phyloP scores from a whole-genome alignment of 1,284 basidiomycete species.

The Prillingera fragicola region DNA sequence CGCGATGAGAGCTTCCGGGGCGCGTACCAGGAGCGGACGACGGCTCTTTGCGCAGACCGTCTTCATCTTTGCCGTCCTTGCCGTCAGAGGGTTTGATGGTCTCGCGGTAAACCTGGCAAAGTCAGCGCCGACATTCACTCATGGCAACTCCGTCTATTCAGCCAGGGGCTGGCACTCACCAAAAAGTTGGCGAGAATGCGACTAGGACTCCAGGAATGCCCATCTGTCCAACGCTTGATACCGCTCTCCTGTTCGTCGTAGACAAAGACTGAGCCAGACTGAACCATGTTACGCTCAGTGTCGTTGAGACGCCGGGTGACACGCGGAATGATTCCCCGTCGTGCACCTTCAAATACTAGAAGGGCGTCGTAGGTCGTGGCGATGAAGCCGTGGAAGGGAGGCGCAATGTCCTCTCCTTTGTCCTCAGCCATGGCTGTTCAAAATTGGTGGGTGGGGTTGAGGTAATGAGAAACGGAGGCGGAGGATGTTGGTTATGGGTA shows the following conservation, averaged over 20 bases:
- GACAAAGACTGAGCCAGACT: slow-evolving; percentile 90
- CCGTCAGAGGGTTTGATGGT: slow-evolving; percentile 62
- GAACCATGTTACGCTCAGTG: slow-evolving; percentile 85
- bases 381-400: slow-evolving; percentile 87
- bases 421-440: slow-evolving; percentile 13
- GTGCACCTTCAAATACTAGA: slow-evolving; percentile 89
- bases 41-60: slow-evolving; percentile 11
- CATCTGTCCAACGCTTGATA: slow-evolving; percentile 98
- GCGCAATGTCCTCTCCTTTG: slow-evolving; percentile 39
- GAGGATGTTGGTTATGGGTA: background rate
- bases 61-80: slow-evolving; percentile 12
- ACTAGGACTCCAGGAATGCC: slow-evolving; percentile 73
- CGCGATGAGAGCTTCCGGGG: slow-evolving; percentile 7
- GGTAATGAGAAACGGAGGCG: background rate
- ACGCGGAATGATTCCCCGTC: slow-evolving; percentile 80
- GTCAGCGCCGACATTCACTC: too few relatives aligned
- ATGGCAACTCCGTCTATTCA: too few relatives aligned
- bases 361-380: slow-evolving; percentile 92
- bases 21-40: slow-evolving; percentile 2
- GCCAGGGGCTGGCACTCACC: too few relatives aligned
- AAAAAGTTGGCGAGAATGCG: slow-evolving; percentile 83
- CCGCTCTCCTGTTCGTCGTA: slow-evolving; percentile 97
- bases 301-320: slow-evolving; percentile 92
- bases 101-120: slow-evolving; percentile 70
- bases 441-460: background rate